These are phyloP conservation scores for Phytopythium montanum DNA, from an alignment of 352 stramenopile species.

Conservation along the genomic window DNA sequence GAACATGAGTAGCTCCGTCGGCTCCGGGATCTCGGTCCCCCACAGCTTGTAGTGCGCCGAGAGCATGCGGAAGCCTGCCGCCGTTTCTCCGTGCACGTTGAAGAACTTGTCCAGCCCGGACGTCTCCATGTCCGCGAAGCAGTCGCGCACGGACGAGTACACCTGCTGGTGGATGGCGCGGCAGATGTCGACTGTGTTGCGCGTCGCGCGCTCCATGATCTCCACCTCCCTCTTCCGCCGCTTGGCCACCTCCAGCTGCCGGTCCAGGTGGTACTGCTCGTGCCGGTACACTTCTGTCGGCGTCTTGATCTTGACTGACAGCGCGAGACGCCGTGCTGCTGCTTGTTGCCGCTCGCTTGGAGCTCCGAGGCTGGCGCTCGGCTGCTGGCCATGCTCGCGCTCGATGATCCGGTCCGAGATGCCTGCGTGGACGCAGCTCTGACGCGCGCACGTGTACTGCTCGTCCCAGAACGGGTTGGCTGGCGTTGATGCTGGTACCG, in stretches of 20 bases:
- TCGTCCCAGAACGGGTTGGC: constrained; percentile 28
- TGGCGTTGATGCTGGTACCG: not conserved
- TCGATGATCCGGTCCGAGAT: constrained; percentile 69
- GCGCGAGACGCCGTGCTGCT: constrained; percentile 14
- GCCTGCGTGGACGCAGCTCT: constrained; percentile 65
- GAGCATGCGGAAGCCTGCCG: constrained; percentile 62
- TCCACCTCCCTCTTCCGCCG: constrained; percentile 50
- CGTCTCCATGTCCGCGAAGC: constrained; percentile 45
- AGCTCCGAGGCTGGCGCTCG: constrained; percentile 13
- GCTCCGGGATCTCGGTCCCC: constrained; percentile 41
- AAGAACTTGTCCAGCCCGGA: constrained; percentile 48
- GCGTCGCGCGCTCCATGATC: constrained; percentile 52
- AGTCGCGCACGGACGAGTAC: constrained; percentile 44
- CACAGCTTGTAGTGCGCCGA: constrained; percentile 46
- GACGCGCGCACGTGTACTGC: constrained; percentile 45
- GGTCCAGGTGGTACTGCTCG: constrained; percentile 56
- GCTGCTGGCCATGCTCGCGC: constrained; percentile 26
- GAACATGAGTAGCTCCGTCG: constrained; percentile 59
- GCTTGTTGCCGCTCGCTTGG: constrained; percentile 5
- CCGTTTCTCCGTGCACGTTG: constrained; percentile 37
- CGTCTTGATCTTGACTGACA: constrained; percentile 46
- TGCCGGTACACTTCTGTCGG: constrained; percentile 57
- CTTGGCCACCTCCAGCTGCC: constrained; percentile 37
- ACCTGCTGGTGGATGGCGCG: constrained; percentile 37
- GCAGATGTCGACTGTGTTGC: constrained; percentile 61